Conservation (phyloP, 2,329 filamentous ascomycete genomes). For the Cytospora schulzeri region DNA sequence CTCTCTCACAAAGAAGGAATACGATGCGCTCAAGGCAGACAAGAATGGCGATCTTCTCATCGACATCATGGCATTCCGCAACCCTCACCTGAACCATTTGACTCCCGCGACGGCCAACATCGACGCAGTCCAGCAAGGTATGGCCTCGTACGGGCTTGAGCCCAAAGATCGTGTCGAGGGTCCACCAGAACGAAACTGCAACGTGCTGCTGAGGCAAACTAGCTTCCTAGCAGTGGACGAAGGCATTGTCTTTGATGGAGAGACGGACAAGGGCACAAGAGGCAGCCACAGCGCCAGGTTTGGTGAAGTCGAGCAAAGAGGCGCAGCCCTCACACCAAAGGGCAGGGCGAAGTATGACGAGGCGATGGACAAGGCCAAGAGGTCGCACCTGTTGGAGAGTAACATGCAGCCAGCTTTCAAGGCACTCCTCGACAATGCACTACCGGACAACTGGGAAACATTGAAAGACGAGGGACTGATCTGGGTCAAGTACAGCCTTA, state of each 20-base stretch:
- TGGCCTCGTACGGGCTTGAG: slow-evolving; percentile 44
- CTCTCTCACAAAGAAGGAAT: slow-evolving; percentile 36
- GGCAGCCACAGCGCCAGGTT: slow-evolving; percentile 53
- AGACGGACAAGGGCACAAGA: slow-evolving; percentile 26
- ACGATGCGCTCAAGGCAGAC: slow-evolving; percentile 40
- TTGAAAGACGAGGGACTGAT: slow-evolving; percentile 41
- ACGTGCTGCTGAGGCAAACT: slow-evolving; percentile 54
- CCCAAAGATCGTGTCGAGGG: slow-evolving; percentile 55
- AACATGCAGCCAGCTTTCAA: background rate
- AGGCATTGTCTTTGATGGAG: slow-evolving; percentile 42
- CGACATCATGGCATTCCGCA: slow-evolving; percentile 40
- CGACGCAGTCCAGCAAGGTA: slow-evolving; percentile 44
- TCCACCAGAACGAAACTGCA: slow-evolving; percentile 46
- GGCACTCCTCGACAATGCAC: slow-evolving; percentile 32
- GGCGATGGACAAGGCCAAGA: slow-evolving; percentile 40
- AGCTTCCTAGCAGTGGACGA: slow-evolving; percentile 57
- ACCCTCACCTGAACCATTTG: slow-evolving; percentile 56
- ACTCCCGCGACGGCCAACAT: slow-evolving; percentile 55
- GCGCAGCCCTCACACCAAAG: slow-evolving; percentile 49
- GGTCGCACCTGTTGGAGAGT: background rate
- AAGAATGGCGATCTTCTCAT: slow-evolving; percentile 34
- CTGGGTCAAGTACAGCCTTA: slow-evolving; percentile 42
- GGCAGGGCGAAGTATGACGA: slow-evolving; percentile 50
- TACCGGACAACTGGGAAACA: slow-evolving; percentile 46
- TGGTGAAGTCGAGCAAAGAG: slow-evolving; percentile 56